These are phyloP conservation scores for Carex myosuroides DNA, from an alignment of 176 grass and related monocot species.

Conservation along the genomic window DNA sequence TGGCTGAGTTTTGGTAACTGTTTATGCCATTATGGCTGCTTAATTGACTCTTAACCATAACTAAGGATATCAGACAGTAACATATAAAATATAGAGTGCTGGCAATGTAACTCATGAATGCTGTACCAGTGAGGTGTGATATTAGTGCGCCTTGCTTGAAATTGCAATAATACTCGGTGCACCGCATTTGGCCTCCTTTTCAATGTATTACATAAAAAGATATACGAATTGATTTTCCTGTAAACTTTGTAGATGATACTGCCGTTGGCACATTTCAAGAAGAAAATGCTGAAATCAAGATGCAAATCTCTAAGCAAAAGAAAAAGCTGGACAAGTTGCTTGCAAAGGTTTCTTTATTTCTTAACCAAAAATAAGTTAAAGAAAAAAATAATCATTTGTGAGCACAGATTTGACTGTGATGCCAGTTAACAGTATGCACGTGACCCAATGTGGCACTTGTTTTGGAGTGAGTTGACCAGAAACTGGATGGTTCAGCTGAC, in stretches of 20 bases:
- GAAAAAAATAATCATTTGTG: background rate
- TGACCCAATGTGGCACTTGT: background rate
- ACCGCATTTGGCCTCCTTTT: background rate
- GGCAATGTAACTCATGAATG: background rate
- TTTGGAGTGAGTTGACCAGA: background rate
- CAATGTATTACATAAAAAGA: background rate
- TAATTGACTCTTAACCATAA: background rate
- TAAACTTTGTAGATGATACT: constrained; percentile 35
- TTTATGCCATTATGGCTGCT: background rate
- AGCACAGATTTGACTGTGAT: background rate
- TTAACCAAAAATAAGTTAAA: background rate
- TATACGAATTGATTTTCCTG: background rate
- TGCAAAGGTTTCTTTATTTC: constrained; percentile 47
- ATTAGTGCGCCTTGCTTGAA: background rate
- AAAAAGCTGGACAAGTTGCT: constrained; percentile 63
- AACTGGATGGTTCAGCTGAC: background rate
- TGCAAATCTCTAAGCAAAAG: constrained; percentile 48
- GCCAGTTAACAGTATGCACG: background rate
- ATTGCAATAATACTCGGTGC: background rate
- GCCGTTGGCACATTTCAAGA: constrained; percentile 27
- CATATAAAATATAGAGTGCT: background rate
- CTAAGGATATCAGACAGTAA: background rate
- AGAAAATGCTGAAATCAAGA: constrained; percentile 50
- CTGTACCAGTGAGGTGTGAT: background rate
- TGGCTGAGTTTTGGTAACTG: background rate